Evolutionary conservation across 768 basidiomycete genomes (phyloP).

Genomic region (Pholiota microspora): DNA sequence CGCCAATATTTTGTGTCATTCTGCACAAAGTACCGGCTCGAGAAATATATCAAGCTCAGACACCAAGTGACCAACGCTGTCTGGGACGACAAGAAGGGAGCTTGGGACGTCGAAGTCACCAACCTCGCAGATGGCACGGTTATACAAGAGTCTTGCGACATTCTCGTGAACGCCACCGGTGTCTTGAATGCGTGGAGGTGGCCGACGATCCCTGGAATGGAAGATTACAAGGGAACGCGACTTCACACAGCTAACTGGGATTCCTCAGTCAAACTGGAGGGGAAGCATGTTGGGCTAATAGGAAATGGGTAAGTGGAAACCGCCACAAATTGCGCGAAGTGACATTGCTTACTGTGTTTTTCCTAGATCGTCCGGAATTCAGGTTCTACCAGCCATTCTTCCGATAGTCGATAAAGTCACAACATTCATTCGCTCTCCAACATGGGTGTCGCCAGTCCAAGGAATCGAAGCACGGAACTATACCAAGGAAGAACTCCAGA

Average conservation of each 20-base stretch:
- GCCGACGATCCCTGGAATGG: conserved; percentile 35
- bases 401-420: conserved; percentile 32
- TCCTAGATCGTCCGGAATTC: conserved; percentile 30
- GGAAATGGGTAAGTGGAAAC: conserved; percentile 31
- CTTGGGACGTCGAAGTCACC: conserved; percentile 28
- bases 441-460: conserved; percentile 28
- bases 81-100: conserved; percentile 27
- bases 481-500: conserved; percentile 36
- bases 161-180: conserved; percentile 32
- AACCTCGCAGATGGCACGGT: conserved; percentile 17
- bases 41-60: conserved; percentile 27
- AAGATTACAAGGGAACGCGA: conserved; percentile 29
- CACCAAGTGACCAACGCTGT: conserved; percentile 25
- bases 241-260: conserved; percentile 35
- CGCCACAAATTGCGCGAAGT: no score
- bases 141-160: conserved; percentile 25
- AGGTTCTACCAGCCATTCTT: conserved; percentile 31
- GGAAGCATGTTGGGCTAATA: conserved; percentile 34
- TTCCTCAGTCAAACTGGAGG: conserved; percentile 24
- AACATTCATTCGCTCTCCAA: conserved; percentile 29
- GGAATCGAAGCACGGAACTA: conserved; percentile 27
- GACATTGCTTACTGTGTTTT: no score
- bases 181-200: conserved; percentile 36
- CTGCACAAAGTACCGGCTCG: conserved; percentile 26
- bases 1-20: conserved; percentile 27